phyloP scores from a whole-genome alignment of 345 rosid genomes.

The Arabidopsis arenosa region DNA sequence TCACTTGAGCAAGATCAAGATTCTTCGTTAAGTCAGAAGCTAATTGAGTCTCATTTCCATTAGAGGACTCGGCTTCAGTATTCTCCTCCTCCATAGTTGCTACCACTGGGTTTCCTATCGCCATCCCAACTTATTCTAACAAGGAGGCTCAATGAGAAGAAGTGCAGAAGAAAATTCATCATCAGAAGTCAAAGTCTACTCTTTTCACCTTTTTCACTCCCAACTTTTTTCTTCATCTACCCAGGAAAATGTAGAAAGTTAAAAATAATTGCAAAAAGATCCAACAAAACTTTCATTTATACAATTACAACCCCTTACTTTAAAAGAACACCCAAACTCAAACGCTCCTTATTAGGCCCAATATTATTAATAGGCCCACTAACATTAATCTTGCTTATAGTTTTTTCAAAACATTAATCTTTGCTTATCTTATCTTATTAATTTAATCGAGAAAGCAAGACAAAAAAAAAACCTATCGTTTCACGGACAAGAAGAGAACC shows the following conservation, averaged over 20 bases:
- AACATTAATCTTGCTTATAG: background rate
- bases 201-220: background rate
- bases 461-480: background rate
- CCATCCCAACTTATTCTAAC: conserved; percentile 41
- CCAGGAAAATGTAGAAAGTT: too few species aligned
- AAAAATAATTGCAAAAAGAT: background rate
- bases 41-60: conserved; percentile 19
- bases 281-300: background rate
- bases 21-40: conserved; percentile 27
- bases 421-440: conserved; percentile 2
- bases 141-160: conserved; percentile 9
- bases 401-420: too few species aligned
- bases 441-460: background rate
- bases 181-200: background rate
- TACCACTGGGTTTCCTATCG: conserved; percentile 32
- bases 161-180: conserved; percentile 10
- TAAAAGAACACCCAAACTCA: background rate
- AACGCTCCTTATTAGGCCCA: conserved; percentile 26
- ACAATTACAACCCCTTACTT: background rate
- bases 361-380: conserved; percentile 15
- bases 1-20: conserved; percentile 30
- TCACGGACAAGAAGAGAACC: conserved; percentile 35
- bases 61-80: conserved; percentile 22
- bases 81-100: conserved; percentile 40
- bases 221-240: background rate